Base-by-base conservation (phyloP, 164 flowering plant species). In the Amborella trichopoda region DNA sequence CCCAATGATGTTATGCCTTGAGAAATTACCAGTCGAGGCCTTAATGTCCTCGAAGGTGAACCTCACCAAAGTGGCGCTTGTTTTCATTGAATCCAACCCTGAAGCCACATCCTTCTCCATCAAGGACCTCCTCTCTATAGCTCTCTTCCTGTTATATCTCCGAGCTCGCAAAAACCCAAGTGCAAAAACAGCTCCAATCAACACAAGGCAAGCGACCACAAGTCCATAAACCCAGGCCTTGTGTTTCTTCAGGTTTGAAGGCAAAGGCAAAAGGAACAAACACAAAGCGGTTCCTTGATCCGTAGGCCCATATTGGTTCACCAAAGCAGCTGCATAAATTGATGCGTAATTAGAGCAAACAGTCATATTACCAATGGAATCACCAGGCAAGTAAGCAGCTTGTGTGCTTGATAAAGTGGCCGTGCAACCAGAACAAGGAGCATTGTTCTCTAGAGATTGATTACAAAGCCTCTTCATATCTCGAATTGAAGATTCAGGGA, bases 21-120 rank as follows among this genome's bases (percentile, higher is more conserved):
- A 62, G 65, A 89, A 89, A 66, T 76, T 84, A 52, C 55, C 51
- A 0, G 97, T 84, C 0, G 90, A 81, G 28, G 56, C 48, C 61
- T 64, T 84, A 42, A 89, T 74, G 25, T 84, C 90, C 11, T 82
- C 93, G n/a, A 76, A 50, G 0, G 68, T 66, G 59, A 67, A 82
- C 60, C 53, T 73, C 46, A 74, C 57, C 64, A 84, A 33, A 4
- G 61, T 64, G 5, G 87, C 74, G 46, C 85, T 78, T 20, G 63
- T 69, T 22, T 66, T 52, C 11, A 84, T 68, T 3, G 81, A 65
- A 4, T 67, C 80, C 64, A 81, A 55, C 27, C 62, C 59, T 6
- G 75, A 64, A 46, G 25, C 53, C 14, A 43, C 20, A 20, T 30
- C 49, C 30, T 26, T 27, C 48, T 54, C 61, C 28, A 46, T 32